Base-by-base conservation (phyloP, 2,329 filamentous ascomycete species). In the Aspergillus ustus region DNA sequence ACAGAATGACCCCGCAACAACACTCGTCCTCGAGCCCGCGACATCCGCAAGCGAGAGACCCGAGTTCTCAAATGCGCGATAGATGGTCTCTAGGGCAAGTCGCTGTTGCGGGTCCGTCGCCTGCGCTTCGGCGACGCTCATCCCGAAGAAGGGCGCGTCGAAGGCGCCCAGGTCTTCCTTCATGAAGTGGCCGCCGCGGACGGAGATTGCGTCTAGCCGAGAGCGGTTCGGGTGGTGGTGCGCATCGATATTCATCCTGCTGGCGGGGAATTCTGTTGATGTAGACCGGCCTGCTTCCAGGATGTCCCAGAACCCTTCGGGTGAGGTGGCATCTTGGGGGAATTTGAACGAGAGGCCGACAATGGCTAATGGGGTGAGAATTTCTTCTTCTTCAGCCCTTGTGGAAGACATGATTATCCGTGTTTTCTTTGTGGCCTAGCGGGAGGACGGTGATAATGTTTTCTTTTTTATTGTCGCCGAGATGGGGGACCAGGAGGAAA, bases 81-180 rank as follows among this genome's bases (percentile, higher is more conserved):
- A 77, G 1, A 67, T 62, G 1, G 66, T 64, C 54, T 77, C 74
- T 9, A 77, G 45, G 4, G 70, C 56, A 2, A 75, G 45, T 11
- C 74, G 65, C 45, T 76, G 34, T 15, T 40, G 34, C 34, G 34
- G 34, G 34, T 40, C 34, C 34, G 15, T 40, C 3, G 11, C 34
- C 44, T 74, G 72, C 3, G 74, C 71, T 53, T 75, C 74, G 0
- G 57, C 56, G 2, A 70, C 59, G 1, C 49, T 61, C 9, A 75
- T 72, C 8, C 63, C 60, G 60, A 74, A 78, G 56, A 78, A 77
- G 0, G 63, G 56, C 1, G 70, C 68, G 60, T 78, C 76, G 45
- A 77, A 77, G 2, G 44, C 22, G 2, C 60, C 54, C 4, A 67
- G 40, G 56, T 76, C 72, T 20, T 72, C 68, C 31, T 55, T 59